Base-by-base conservation (phyloP, 176 grass and related monocot species). In the Puya raimondii region DNA sequence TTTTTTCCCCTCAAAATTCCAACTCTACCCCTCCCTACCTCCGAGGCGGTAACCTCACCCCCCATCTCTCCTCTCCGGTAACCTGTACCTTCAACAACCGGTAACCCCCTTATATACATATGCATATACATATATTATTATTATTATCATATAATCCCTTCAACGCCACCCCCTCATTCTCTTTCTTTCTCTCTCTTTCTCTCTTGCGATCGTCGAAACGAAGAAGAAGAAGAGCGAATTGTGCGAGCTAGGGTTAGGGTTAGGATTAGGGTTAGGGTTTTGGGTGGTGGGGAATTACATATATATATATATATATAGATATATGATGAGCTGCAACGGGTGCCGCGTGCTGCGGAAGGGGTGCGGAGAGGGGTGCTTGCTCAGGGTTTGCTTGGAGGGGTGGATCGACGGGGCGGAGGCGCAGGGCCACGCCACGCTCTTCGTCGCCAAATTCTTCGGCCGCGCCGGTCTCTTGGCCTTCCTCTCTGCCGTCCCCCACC, bases 361-460 rank as follows among this genome's bases (percentile, higher is more conserved):
- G 2, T 99, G 95, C 85, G 88, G 87, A 72, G 95, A 99, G 50
- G 81, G 49, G 0, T 99, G 95, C 75, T 71, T 99, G 71, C 85
- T 99, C 12, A 87, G 95, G 66, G 90, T 90, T 22, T 99, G 95
- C 72, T 82, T 99, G 11, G 87, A 84, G 11, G 87, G 82, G 78
- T 91, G 90, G 95, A 88, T 99, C 65, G 90, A 94, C 4, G 76
- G 22, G 18, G 63, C 87, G 12, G 95, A 91, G 10, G 84, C 95
- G 10, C 95, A 99, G 71, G 95, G 85, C 67, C 87, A 94, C 85
- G 95, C 95, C 85, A 99, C 95, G 23, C 80, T 99, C 53, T 99
- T 99, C 74, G 90, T 88, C 74, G 90, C 95, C 72, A 99, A 99
- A 80, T 94, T 91, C 80, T 99, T 99, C 42, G 95, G 95, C 75